Percentiles rank a stretch among this genome's conserved stretches.
phyloP scores from a whole-genome alignment of 1,284 basidiomycete genomes.

The Polyporus tsugae region DNA sequence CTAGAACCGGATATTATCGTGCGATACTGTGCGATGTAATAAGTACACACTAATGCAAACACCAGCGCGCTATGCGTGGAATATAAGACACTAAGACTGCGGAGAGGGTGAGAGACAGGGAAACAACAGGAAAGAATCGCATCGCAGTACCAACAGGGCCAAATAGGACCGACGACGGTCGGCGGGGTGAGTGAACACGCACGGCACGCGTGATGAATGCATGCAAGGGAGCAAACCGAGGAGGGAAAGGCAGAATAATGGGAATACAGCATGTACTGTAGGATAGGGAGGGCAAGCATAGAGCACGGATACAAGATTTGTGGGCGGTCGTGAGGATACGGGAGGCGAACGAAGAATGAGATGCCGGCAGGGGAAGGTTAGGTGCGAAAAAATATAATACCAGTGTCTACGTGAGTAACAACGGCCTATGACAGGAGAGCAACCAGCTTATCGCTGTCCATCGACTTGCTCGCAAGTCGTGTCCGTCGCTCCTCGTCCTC shows the following conservation, averaged over 20 bases:
- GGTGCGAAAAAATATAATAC: slow-evolving; percentile 18
- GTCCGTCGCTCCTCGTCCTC: slow-evolving; percentile 66
- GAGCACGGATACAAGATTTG: slow-evolving; percentile 13
- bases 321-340: slow-evolving; percentile 20
- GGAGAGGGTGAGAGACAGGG: neutral
- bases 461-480: slow-evolving; percentile 65
- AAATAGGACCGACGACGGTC: neutral
- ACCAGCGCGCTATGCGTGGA: slow-evolving; percentile 33
- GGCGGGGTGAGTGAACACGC: neutral
- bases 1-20: slow-evolving; percentile 32
- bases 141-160: slow-evolving; percentile 19
- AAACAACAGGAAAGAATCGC: slow-evolving; percentile 30
- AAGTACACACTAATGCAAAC: slow-evolving; percentile 37
- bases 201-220: neutral
- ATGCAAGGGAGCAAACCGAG: neutral
- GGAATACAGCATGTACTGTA: slow-evolving; percentile 2
- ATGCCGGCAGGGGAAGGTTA: slow-evolving; percentile 15
- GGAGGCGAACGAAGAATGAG: neutral
- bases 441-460: slow-evolving; percentile 66
- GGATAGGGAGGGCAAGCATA: neutral
- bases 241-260: neutral
- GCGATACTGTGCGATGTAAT: slow-evolving; percentile 37
- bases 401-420: slow-evolving; percentile 39
- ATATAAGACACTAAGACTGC: slow-evolving; percentile 34
- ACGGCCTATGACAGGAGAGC: slow-evolving; percentile 54